phyloP scores from a whole-genome alignment of 768 basidiomycete genomes.

The Phallus indusiatus region DNA sequence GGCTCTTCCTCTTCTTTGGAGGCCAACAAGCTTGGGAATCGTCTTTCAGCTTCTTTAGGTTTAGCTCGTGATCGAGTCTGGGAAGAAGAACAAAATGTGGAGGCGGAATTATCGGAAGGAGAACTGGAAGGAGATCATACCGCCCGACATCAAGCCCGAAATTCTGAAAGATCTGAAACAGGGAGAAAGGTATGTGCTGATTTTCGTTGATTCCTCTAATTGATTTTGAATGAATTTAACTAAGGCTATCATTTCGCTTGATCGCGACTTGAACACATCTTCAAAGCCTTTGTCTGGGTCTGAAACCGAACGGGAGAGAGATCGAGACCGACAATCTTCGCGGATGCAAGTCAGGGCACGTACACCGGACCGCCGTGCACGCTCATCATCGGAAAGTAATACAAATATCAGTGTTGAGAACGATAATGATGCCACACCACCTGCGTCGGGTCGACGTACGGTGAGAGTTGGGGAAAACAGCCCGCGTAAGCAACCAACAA shows the following conservation, averaged over 20 bases:
- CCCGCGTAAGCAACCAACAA: slow-evolving; percentile 12
- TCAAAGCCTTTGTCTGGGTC: slow-evolving; percentile 45
- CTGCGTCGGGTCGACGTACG: slow-evolving; percentile 18
- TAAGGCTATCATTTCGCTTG: not conserved
- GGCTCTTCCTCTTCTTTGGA: slow-evolving; percentile 22
- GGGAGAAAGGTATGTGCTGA: not conserved
- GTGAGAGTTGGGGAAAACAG: slow-evolving; percentile 3
- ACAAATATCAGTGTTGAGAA: slow-evolving; percentile 26
- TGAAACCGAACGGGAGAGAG: slow-evolving; percentile 52
- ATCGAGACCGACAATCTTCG: not conserved
- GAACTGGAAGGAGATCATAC: not conserved
- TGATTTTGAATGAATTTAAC: not conserved
- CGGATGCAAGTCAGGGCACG: not conserved
- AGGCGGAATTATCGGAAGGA: not conserved
- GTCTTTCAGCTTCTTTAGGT: slow-evolving; percentile 19
- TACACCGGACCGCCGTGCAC: slow-evolving; percentile 2
- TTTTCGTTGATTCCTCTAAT: not conserved
- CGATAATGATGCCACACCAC: slow-evolving; percentile 30
- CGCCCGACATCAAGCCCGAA: not conserved
- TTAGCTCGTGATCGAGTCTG: not conserved
- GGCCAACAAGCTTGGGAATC: not conserved
- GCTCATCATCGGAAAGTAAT: slow-evolving; percentile 19
- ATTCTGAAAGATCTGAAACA: not conserved
- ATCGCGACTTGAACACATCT: not conserved
- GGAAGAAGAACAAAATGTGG: not conserved